Conservation (phyloP, 345 rosid genomes). For the Mallotus nudiflorus region DNA sequence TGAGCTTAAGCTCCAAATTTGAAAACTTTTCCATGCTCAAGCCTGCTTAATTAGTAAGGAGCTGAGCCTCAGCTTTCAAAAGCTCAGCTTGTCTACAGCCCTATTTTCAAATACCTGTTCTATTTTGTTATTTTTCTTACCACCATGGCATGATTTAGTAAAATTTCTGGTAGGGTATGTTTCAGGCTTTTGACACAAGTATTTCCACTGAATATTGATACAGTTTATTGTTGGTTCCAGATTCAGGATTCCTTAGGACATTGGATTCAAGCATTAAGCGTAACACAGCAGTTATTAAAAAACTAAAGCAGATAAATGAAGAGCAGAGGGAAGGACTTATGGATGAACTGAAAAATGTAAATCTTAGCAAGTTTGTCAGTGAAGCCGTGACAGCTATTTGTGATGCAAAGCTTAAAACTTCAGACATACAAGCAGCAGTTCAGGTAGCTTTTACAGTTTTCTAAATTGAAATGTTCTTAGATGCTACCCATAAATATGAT, state of each 20-base stretch:
- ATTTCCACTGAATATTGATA: conserved; percentile 28
- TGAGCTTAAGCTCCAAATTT: too few species aligned
- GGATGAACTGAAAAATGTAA: conserved; percentile 83
- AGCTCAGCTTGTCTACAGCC: too few species aligned
- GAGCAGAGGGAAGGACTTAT: conserved; percentile 84
- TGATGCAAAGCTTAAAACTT: conserved; percentile 90
- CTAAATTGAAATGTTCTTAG: conserved; percentile 6
- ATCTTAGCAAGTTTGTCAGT: conserved; percentile 91
- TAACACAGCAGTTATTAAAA: conserved; percentile 91
- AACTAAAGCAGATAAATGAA: conserved; percentile 89
- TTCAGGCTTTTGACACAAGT: conserved; percentile 12
- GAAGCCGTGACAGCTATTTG: conserved; percentile 94
- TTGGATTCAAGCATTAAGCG: conserved; percentile 94
- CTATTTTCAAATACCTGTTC: neutral
- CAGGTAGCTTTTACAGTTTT: conserved; percentile 56
- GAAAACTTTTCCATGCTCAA: too few species aligned
- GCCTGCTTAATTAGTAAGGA: too few species aligned
- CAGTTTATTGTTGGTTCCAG: conserved; percentile 44
- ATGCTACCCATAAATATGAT: neutral
- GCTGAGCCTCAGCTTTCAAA: too few species aligned
- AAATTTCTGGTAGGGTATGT: neutral
- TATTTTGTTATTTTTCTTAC: neutral
- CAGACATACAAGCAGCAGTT: conserved; percentile 93
- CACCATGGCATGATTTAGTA: neutral
- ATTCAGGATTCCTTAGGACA: conserved; percentile 79